A percentile compares a stretch with the other conserved stretches of the same genome.
These are phyloP conservation scores for Microdochium trichocladiopsis DNA, from an alignment of 2,329 filamentous ascomycete genomes.

Conservation along the genomic window DNA sequence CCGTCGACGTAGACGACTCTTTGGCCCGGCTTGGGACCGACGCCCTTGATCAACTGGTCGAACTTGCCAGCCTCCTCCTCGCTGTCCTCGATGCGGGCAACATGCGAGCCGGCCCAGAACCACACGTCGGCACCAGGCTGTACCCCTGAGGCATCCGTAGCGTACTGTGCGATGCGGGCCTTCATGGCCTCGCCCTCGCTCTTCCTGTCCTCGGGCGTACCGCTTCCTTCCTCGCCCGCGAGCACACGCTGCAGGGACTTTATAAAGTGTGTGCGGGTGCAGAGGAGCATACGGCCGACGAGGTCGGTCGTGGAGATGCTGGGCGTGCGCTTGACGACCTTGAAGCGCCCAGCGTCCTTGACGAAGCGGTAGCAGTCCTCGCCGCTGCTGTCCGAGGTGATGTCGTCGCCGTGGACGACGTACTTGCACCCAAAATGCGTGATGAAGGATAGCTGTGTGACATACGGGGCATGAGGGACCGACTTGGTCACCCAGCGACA, in stretches of 20 bases:
- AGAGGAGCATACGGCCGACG: constrained; percentile 95
- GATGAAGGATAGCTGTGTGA: constrained; percentile 90
- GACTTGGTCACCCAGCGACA: constrained; percentile 90
- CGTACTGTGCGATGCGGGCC: constrained; percentile 75
- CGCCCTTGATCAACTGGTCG: constrained; percentile 61
- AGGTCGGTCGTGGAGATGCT: constrained; percentile 96
- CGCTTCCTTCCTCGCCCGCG: constrained; percentile 64
- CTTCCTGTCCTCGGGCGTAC: constrained; percentile 58
- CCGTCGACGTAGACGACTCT: constrained; percentile 91
- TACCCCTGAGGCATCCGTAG: constrained; percentile 76
- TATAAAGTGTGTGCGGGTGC: constrained; percentile 92
- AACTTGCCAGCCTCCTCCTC: constrained; percentile 60
- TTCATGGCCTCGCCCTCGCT: constrained; percentile 61
- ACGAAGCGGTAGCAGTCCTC: constrained; percentile 98
- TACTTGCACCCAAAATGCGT: constrained; percentile 92
- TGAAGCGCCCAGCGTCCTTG: constrained; percentile 88
- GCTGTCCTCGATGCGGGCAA: constrained; percentile 33
- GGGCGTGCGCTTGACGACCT: constrained; percentile 92
- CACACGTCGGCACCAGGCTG: constrained; percentile 77
- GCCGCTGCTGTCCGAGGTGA: constrained; percentile 87
- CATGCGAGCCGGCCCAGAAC: constrained; percentile 63
- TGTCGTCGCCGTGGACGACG: constrained; percentile 95
- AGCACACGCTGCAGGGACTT: constrained; percentile 66
- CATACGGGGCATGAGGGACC: constrained; percentile 83
- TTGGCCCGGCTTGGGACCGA: constrained; percentile 68